Base-by-base conservation (phyloP, 768 basidiomycete genomes). In the Gymnopilus junonius region DNA sequence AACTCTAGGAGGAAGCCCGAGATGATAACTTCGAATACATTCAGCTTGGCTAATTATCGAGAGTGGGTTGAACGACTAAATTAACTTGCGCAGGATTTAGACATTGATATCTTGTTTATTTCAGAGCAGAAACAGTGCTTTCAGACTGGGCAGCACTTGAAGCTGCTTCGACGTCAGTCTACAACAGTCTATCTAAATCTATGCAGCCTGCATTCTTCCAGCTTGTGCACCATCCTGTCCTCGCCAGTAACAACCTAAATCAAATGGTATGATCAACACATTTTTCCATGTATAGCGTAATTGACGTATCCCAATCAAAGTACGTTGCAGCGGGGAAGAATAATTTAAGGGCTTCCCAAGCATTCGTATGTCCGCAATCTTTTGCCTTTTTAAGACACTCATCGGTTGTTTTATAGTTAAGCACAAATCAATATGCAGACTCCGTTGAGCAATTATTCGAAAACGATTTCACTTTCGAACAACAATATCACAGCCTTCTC, bases 1-100 rank as follows among this genome's bases (percentile, higher is more conserved):
- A 88, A 87, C 67, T 79, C 87, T 2, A 76, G 86, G 40, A 74
- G 87, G 58, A 91, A 91, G 75, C 87, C 87, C 0, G 91, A 92
- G 76, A 75, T 91, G 29, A 72, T 87, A 64, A 87, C 86, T 69
- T 62, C 79, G 7, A 88, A 87, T 1, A 87, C 85, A 0, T 92
- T 80, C 74, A 88, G 86, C 62, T 69, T 91, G 65, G 79, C 79
- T 51, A 86, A 89, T 70, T 91, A 90, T 71, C 77, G 89, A 70
- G 90, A 92, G 89, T 89, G 65, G 63, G 87, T 77, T 4, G 20
- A 17, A 27, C n/a, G 25, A 32, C 39, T 63, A 23, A 25, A n/a
- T 23, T 51, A 21, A 40, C 23, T 12, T 51, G 39, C 12, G 43
- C 23, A n/a, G 17, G 20, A 48, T 35, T 25, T 42, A 32, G 48